Percentiles rank a stretch among this genome's conserved stretches.
phyloP scores from a whole-genome alignment of 805 yeast genomes.

The Candida yuanshanica region DNA sequence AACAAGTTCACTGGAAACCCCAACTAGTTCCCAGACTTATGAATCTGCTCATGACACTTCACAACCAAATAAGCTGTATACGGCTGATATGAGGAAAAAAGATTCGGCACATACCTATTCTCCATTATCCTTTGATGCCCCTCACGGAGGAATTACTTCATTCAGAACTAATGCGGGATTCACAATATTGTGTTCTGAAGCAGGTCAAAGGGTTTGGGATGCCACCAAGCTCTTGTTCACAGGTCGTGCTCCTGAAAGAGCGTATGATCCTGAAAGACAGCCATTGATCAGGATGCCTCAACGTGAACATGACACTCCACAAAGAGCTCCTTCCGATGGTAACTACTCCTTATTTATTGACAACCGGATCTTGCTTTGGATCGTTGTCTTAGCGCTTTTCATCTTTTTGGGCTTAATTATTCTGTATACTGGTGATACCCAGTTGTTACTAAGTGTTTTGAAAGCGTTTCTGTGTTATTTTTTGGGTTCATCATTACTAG shows the following conservation, averaged over 20 bases:
- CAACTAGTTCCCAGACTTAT: constrained; percentile 2
- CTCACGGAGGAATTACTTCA: neutral
- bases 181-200: neutral
- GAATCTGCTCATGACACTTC: constrained; percentile 10
- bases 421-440: constrained; percentile 15
- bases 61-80: constrained; percentile 1
- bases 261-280: constrained; percentile 13
- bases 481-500: constrained; percentile 7
- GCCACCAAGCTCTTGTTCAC: neutral
- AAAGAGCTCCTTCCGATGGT: neutral
- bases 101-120: neutral
- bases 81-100: neutral
- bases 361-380: constrained; percentile 2
- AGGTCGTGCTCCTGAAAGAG: neutral
- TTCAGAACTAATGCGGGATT: neutral
- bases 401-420: constrained; percentile 5
- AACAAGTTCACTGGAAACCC: neutral
- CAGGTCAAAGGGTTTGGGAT: neutral
- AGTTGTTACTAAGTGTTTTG: constrained; percentile 11
- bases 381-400: constrained; percentile 2
- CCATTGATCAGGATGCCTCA: constrained; percentile 5
- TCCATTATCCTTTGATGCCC: neutral
- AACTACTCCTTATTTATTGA: constrained; percentile 3
- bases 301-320: neutral
- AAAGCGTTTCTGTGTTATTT: constrained; percentile 18